A percentile compares a stretch with the other conserved stretches of the same genome.
Evolutionary conservation across 176 grass and related monocot species (phyloP).

Genomic region (Cenchrus americanus): DNA sequence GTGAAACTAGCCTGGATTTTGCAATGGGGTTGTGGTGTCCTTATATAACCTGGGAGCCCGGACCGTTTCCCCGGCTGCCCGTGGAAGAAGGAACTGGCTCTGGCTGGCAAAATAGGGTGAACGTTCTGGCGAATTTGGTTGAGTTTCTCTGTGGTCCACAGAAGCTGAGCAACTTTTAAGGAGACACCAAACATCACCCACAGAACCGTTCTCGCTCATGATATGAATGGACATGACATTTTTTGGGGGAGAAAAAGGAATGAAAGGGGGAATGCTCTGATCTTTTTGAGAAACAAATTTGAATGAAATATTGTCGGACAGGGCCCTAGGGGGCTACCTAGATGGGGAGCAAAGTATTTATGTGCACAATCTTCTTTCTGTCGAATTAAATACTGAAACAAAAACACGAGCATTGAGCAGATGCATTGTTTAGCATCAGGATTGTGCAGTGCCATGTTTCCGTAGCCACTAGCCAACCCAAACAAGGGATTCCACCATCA

Average conservation of each 20-base stretch:
- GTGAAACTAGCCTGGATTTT: conserved; percentile 30
- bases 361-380: neutral
- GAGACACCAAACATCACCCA: too few relatives aligned
- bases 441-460: too few relatives aligned
- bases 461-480: too few relatives aligned
- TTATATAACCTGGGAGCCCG: conserved; percentile 26
- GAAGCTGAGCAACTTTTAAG: neutral
- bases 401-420: neutral
- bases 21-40: neutral
- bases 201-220: neutral
- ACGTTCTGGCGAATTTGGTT: neutral
- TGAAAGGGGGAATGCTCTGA: too few relatives aligned
- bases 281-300: too few relatives aligned
- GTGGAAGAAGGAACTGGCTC: neutral
- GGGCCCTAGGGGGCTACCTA: neutral
- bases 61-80: conserved; percentile 24
- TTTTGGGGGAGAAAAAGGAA: too few relatives aligned
- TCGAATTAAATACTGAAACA: neutral
- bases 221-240: too few relatives aligned
- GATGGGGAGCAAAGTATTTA: neutral
- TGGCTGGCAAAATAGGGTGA: neutral
- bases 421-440: neutral
- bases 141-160: neutral
- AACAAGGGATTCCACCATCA: neutral
- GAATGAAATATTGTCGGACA: neutral